Evolutionary conservation across 495 filamentous ascomycete species (phyloP).

Genomic region (Penicillium canescens): DNA sequence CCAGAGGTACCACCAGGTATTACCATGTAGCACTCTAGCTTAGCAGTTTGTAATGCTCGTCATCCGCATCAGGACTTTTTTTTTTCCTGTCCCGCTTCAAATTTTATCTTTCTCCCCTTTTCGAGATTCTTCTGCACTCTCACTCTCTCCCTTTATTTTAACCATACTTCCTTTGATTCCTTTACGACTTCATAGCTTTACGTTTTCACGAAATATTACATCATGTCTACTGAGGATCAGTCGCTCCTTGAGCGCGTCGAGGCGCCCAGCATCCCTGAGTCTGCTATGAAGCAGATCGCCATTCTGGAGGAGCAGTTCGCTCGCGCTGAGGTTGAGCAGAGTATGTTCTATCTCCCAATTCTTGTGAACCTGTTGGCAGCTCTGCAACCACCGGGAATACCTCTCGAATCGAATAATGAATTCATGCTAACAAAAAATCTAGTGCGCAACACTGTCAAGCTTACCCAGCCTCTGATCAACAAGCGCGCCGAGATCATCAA

Average conservation of each 20-base stretch:
- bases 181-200: neutral
- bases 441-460: constrained; percentile 37
- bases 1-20: constrained; percentile 6
- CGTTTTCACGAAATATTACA: constrained; percentile 7
- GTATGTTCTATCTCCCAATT: constrained; percentile 29
- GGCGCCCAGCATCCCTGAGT: constrained; percentile 31
- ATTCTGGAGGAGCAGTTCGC: constrained; percentile 39
- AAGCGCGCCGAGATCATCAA: constrained; percentile 67
- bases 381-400: neutral
- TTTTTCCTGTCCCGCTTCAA: constrained; percentile 10
- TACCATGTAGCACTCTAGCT: constrained; percentile 4
- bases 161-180: neutral
- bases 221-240: constrained; percentile 31
- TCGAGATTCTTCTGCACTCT: neutral
- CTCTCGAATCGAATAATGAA: neutral
- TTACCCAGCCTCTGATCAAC: constrained; percentile 62
- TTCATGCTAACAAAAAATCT: constrained; percentile 14
- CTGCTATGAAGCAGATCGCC: constrained; percentile 33
- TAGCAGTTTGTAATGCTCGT: neutral
- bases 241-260: constrained; percentile 36
- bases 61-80: constrained; percentile 11
- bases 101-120: constrained; percentile 2
- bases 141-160: neutral
- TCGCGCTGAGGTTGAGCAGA: constrained; percentile 40
- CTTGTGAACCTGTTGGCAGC: constrained; percentile 1